Percentiles rank a stretch among this genome's conserved stretches.
phyloP scores from a whole-genome alignment of 441 rosid species.

The Gossypium lobatum region DNA sequence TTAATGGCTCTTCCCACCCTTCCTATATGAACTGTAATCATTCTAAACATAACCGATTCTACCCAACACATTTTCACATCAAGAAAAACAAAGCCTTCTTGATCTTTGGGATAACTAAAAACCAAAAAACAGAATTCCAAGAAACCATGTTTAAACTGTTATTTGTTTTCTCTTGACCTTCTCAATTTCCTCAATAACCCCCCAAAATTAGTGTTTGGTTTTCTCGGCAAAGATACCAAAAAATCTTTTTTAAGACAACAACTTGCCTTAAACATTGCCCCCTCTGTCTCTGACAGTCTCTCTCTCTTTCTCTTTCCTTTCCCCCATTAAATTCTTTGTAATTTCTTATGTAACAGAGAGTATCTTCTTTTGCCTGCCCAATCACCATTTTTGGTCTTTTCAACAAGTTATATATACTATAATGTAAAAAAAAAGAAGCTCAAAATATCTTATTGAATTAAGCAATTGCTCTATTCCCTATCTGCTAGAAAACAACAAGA shows the following conservation, averaged over 20 bases:
- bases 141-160: too few relatives aligned
- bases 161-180: too few relatives aligned
- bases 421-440: not conserved
- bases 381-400: not conserved
- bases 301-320: conserved; percentile 12
- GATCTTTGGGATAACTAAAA: too few relatives aligned
- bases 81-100: too few relatives aligned
- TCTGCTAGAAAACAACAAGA: conserved; percentile 10
- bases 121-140: too few relatives aligned
- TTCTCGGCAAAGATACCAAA: conserved; percentile 29
- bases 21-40: too few relatives aligned
- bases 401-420: not conserved
- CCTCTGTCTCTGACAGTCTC: not conserved
- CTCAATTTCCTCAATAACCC: not conserved
- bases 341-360: not conserved
- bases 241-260: conserved; percentile 23
- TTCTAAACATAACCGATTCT: too few relatives aligned
- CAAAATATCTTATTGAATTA: not conserved
- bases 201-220: conserved; percentile 7
- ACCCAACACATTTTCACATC: too few relatives aligned
- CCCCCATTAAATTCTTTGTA: conserved; percentile 17
- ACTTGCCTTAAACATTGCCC: conserved; percentile 27
- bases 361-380: conserved; percentile 13
- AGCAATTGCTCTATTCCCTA: conserved; percentile 9
- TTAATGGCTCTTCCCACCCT: too few relatives aligned